phyloP scores from a whole-genome alignment of 768 basidiomycete genomes.

The Pleurotus sapidus region DNA sequence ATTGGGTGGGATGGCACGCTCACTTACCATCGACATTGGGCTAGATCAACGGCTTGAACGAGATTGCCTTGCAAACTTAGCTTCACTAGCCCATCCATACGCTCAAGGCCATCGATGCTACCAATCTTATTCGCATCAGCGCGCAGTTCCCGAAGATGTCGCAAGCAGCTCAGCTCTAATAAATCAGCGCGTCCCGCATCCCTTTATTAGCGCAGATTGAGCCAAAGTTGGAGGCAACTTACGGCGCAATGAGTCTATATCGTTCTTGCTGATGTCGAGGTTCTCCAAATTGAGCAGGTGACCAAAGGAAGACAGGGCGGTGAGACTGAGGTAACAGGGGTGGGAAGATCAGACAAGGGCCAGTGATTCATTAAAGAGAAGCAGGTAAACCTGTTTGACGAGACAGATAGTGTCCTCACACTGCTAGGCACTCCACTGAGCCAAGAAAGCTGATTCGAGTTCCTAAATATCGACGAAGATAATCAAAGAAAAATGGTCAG shows the following conservation, averaged over 20 bases:
- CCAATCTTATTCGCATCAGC: slow-evolving; percentile 85
- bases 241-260: slow-evolving; percentile 86
- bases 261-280: slow-evolving; percentile 89
- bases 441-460: slow-evolving; percentile 74
- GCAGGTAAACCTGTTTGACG: slow-evolving; percentile 63
- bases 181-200: slow-evolving; percentile 5
- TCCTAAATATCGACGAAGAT: slow-evolving; percentile 36
- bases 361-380: neutral
- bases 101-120: slow-evolving; percentile 72
- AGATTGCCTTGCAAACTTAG: slow-evolving; percentile 78
- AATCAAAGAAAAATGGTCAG: neutral
- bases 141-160: slow-evolving; percentile 83
- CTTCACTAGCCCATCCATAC: slow-evolving; percentile 79
- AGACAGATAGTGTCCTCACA: slow-evolving; percentile 75
- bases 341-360: slow-evolving; percentile 6
- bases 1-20: neutral
- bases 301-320: slow-evolving; percentile 82
- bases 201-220: slow-evolving; percentile 10
- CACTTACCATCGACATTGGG: slow-evolving; percentile 64
- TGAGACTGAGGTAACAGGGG: slow-evolving; percentile 50
- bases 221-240: slow-evolving; percentile 26
- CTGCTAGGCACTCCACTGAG: slow-evolving; percentile 72
- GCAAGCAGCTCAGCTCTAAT: slow-evolving; percentile 79
- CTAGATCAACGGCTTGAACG: slow-evolving; percentile 61
- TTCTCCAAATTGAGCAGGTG: slow-evolving; percentile 85